phyloP scores from a whole-genome alignment of 495 filamentous ascomycete genomes.

The Hypoxylon subgilvum region DNA sequence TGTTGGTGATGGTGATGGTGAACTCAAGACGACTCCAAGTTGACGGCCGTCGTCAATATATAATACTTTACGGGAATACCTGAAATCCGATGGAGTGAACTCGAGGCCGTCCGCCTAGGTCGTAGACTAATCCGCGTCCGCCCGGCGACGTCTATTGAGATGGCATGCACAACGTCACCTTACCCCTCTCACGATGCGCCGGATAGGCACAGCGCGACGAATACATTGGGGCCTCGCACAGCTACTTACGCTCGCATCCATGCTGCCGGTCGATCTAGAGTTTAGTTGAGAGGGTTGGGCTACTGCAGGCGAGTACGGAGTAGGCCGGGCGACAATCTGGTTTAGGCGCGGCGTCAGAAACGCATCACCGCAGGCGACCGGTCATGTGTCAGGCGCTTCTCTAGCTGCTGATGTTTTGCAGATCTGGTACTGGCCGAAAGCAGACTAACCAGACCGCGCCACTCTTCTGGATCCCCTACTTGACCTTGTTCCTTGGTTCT shows the following conservation, averaged over 20 bases:
- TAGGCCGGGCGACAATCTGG: conserved; percentile 11
- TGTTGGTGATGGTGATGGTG: conserved; percentile 13
- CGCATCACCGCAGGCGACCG: conserved; percentile 1
- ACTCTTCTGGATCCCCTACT: no score
- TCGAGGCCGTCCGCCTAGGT: neutral
- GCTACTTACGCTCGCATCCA: conserved; percentile 9
- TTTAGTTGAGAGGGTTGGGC: conserved; percentile 9
- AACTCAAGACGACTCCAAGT: conserved; percentile 6
- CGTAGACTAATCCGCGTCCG: conserved; percentile 15
- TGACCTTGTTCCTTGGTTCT: neutral
- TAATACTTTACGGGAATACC: neutral
- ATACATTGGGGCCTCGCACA: conserved; percentile 5
- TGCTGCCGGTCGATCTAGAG: conserved; percentile 26
- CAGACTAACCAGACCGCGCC: conserved; percentile 19
- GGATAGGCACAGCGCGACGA: conserved; percentile 2
- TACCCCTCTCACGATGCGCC: conserved; percentile 37
- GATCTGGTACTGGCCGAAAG: conserved; percentile 23
- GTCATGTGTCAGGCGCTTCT: conserved; percentile 27
- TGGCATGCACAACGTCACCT: conserved; percentile 35
- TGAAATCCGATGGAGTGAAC: neutral
- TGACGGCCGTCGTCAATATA: conserved; percentile 11
- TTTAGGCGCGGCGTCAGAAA: conserved; percentile 10
- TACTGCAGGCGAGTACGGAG: conserved; percentile 14
- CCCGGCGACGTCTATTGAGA: conserved; percentile 8
- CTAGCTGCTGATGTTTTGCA: conserved; percentile 4